Evolutionary conservation across 2,329 filamentous ascomycete genomes (phyloP).

Genomic region (Thelonectria rubi): DNA sequence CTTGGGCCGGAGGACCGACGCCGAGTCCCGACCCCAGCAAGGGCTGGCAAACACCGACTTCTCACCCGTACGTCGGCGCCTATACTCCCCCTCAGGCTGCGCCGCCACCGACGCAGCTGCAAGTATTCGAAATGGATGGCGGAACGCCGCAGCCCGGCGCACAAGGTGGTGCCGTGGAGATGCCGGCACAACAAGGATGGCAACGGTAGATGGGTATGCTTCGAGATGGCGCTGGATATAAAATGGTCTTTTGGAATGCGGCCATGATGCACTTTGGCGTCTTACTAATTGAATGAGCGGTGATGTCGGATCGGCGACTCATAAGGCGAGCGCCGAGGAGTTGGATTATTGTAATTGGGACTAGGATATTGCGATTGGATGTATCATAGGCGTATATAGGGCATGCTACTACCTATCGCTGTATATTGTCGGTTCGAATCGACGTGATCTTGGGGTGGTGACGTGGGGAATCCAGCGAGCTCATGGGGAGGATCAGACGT

Average conservation of each 20-base stretch:
- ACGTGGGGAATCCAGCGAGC: no score
- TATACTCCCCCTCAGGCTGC: constrained; percentile 12
- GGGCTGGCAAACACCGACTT: not conserved
- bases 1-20: not conserved
- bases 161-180: not conserved
- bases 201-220: not conserved
- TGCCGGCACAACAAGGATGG: not conserved
- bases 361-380: not conserved
- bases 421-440: no score
- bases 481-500: no score
- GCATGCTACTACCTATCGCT: not conserved
- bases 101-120: not conserved
- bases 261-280: not conserved
- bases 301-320: not conserved
- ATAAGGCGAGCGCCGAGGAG: not conserved
- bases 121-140: constrained; percentile 39
- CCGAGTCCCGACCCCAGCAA: constrained; percentile 15
- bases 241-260: not conserved
- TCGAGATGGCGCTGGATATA: no score
- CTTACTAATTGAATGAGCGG: not conserved
- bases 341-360: not conserved
- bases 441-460: no score
- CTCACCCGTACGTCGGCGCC: constrained; percentile 11
- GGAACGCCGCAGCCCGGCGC: not conserved
- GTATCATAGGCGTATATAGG: not conserved